Base-by-base conservation (phyloP, 108 stramenopile genomes). In the Skeletonema marinoi region DNA sequence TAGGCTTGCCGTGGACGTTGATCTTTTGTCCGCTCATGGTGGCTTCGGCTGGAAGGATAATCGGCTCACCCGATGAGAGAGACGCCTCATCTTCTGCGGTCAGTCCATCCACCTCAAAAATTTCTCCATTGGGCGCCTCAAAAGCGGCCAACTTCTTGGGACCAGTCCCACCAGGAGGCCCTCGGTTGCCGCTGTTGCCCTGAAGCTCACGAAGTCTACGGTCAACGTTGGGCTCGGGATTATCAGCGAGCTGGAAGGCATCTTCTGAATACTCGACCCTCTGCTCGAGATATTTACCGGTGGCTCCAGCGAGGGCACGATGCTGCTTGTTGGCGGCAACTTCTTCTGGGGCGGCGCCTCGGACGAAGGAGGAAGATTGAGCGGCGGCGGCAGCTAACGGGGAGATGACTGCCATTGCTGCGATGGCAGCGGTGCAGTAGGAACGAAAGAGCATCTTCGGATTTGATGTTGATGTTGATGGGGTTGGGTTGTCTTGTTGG, bases 351-450 rank as follows among this genome's bases (percentile, higher is more conserved):
- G 19, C 50, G 50, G 50, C 17, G 19, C 50, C 50, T 19, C 50
- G 50, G 50, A 51, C 50, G 17, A 19, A 17, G 50, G 50, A 19
- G 19, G 50, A 51, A 51, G 50, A 51, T 51, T 51, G 50, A 4
- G 12, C 19, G 6, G 50, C 19, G 14, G 19, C 4, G 50, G 19
- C 50, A 21, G 17, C 6, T 2, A 51, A 19, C 3, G 50, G 50
- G 19, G 19, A 21, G 14, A 4, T 21, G 50, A 4, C 50, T 19
- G n/a, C 50, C 50, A 51, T 51, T 21, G 50, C 50, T 51, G 50
- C 50, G 50, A 51, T 19, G 50, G 50, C 50, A 51, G 17, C 50
- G 50, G 50, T 51, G 50, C n/a, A 51, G 50, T 51, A 51, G 50
- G 50, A 51, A 19, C 50, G 50, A 14, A 51, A 19, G 6, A 51